Conservation (phyloP, 2,329 filamentous ascomycete species). For the Xylogone sp. region DNA sequence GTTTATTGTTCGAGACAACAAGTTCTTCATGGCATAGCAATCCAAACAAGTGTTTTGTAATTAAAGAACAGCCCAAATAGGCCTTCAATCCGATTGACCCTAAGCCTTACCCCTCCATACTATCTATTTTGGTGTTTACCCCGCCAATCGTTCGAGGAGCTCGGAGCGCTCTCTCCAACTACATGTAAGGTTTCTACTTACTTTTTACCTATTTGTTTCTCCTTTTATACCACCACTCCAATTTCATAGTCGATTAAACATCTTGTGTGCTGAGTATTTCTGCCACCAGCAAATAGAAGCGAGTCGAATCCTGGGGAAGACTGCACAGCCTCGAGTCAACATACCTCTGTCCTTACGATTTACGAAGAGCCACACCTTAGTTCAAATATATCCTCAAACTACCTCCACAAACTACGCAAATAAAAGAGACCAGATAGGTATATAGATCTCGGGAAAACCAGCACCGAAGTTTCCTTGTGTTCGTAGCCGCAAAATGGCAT, state of each 20-base stretch:
- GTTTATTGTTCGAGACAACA: neutral
- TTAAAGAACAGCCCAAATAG: too few relatives aligned
- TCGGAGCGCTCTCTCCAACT: neutral
- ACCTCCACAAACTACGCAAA: slow-evolving; percentile 1
- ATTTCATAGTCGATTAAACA: neutral
- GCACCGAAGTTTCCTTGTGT: neutral
- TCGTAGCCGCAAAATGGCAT: slow-evolving; percentile 3
- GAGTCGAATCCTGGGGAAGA: neutral
- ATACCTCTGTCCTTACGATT: neutral
- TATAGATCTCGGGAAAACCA: neutral
- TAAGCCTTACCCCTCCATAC: neutral
- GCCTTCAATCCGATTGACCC: too few relatives aligned
- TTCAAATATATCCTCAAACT: too few relatives aligned
- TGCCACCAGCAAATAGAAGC: neutral
- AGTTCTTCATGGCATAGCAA: neutral
- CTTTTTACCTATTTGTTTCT: neutral
- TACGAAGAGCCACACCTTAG: neutral
- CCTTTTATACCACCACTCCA: neutral
- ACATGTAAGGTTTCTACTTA: too few relatives aligned
- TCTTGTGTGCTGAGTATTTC: neutral
- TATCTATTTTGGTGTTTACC: neutral
- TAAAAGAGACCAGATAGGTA: neutral
- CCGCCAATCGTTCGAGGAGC: neutral
- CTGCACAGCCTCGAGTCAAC: neutral
- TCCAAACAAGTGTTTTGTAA: too few relatives aligned